Evolutionary conservation across 495 filamentous ascomycete species (phyloP).

Genomic region (Symbiotaphrina buchneri): DNA sequence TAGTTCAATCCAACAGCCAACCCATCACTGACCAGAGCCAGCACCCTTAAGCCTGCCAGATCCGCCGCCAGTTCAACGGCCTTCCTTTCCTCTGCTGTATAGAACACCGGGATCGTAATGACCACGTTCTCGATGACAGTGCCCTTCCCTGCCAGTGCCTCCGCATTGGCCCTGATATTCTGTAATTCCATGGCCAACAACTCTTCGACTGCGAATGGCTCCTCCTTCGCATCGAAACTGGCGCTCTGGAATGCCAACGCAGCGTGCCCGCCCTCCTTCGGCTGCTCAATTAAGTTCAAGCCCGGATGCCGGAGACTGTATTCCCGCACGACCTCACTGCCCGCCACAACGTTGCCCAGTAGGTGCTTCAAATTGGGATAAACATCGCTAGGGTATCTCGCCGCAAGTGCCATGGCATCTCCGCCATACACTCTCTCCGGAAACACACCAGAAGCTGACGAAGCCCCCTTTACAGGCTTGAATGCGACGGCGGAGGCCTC

Average conservation of each 20-base stretch:
- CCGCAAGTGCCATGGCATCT: constrained; percentile 70
- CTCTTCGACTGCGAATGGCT: constrained; percentile 75
- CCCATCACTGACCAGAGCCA: constrained; percentile 74
- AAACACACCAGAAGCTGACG: constrained; percentile 32
- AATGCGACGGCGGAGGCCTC: constrained; percentile 82
- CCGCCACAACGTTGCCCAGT: constrained; percentile 41
- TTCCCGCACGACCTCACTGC: constrained; percentile 33
- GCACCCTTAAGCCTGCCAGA: constrained; percentile 66
- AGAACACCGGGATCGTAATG: constrained; percentile 82
- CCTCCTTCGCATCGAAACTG: constrained; percentile 37
- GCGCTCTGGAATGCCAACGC: constrained; percentile 60
- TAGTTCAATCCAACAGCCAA: constrained; percentile 89
- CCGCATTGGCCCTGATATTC: constrained; percentile 69
- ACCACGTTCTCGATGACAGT: constrained; percentile 56
- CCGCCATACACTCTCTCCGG: constrained; percentile 83
- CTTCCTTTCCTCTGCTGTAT: constrained; percentile 69
- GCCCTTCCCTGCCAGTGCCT: constrained; percentile 60
- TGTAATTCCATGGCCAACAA: constrained; percentile 90
- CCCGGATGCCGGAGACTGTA: constrained; percentile 57
- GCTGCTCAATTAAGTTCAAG: constrained; percentile 27
- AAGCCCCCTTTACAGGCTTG: constrained; percentile 44
- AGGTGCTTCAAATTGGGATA: constrained; percentile 84
- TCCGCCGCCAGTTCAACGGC: constrained; percentile 64
- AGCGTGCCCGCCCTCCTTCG: constrained; percentile 38
- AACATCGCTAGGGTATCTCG: constrained; percentile 76